Evolutionary conservation across 768 basidiomycete species (phyloP), one percentile per base, ranked within the genome.

Genomic region (Lactarius evosmus): DNA sequence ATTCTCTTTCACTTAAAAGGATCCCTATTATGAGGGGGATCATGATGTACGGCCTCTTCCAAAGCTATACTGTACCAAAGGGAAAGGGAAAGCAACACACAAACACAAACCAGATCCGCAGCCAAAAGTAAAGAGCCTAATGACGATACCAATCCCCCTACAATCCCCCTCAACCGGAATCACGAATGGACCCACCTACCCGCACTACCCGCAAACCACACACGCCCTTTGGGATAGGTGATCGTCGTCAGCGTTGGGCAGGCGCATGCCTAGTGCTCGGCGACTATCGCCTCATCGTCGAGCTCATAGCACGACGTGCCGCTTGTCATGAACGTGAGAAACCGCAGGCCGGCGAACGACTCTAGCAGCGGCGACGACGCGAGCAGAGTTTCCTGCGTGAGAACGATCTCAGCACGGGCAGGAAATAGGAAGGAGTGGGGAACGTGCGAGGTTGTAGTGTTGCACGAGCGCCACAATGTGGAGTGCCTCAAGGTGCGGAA

Each of bases 221-320:
- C 80, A 61, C 78, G 73, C 2, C 86, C 86, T 63, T 78, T 78
- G 0, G 86, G 85, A 0, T 88, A 73, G 22, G 87, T 86, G 57
- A 88, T 83, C 0, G 86, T 87, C 63, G 77, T 77, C 33, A 87
- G 75, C 1, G 85, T 84, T 3, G 84, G 83, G 72, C 85, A 87
- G n/a, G 79, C 79, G 22, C 72, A 65, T 62, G 82, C 81, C 86
- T 85, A 88, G 52, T 73, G 68, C 46, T 72, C 72, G 19, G 83
- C 86, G 14, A 87, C 79, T 65, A 74, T 72, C 14, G 75, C 74
- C 69, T 87, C 85, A 60, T 80, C 75, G 9, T 75, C 68, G 44
- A 68, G 38, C 52, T 52, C 59, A n/a, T 54, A 36, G 2, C 32
- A 32, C 58, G 66, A 60, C 16, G 65, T 46, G 11, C 72, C 72